A percentile compares a stretch with the other conserved stretches of the same genome.
These are phyloP conservation scores for Musa troglodytarum DNA, from an alignment of 176 grass and related monocot genomes.

Conservation along the genomic window DNA sequence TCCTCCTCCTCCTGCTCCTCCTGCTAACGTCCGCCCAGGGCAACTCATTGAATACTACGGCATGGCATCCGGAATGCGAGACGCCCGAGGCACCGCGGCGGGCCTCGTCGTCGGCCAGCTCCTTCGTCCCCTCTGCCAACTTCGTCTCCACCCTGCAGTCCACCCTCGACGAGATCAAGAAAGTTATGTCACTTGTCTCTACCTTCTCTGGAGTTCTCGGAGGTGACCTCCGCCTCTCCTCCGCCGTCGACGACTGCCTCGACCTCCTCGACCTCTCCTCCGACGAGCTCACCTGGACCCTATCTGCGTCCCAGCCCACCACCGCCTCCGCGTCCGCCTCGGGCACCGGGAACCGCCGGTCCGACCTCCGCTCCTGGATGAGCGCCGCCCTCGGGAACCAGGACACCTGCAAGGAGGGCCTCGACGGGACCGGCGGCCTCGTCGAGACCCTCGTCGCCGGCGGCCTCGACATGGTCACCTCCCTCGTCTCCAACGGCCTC, in stretches of 20 bases:
- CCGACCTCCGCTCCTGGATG: constrained; percentile 10
- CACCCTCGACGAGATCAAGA: constrained; percentile 2
- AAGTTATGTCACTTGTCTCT: background rate
- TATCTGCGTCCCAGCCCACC: background rate
- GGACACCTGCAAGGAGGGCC: constrained; percentile 16
- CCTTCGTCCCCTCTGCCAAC: constrained; percentile 3
- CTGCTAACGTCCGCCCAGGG: background rate
- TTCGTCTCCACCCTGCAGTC: constrained; percentile 1
- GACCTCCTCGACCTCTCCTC: constrained; percentile 17
- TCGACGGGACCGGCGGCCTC: background rate
- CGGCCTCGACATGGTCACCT: background rate
- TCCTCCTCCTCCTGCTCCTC: background rate
- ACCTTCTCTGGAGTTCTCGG: background rate
- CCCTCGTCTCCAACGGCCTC: constrained; percentile 1
- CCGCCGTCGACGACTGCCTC: constrained; percentile 5
- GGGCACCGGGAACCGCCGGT: constrained; percentile 1
- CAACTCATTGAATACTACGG: background rate
- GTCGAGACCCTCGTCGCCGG: background rate
- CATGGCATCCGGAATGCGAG: background rate
- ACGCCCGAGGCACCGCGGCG: background rate
- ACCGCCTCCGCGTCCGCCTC: background rate
- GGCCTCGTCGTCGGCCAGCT: background rate
- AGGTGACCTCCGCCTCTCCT: background rate
- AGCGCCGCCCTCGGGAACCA: constrained; percentile 11
- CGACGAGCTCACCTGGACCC: constrained; percentile 12